Percentiles rank a stretch among this genome's conserved stretches.
These are phyloP conservation scores for Colletotrichum musicola DNA, from an alignment of 2,329 filamentous ascomycete genomes.

Conservation along the genomic window DNA sequence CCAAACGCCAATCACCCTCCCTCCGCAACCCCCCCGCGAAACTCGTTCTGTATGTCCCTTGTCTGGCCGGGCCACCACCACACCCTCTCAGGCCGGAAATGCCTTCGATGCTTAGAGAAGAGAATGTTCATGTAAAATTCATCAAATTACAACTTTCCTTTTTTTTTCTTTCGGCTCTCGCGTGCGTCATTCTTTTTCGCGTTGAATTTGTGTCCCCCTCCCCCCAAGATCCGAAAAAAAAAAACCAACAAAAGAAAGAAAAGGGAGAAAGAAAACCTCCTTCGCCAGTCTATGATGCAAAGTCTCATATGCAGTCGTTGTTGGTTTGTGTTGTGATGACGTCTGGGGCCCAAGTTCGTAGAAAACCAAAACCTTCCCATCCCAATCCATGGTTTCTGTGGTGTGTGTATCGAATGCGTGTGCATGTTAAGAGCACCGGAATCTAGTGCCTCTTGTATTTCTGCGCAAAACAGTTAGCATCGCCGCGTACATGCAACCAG, in stretches of 20 bases:
- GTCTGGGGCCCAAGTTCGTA: not conserved
- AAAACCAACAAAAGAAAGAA: not conserved
- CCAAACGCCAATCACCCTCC: no score
- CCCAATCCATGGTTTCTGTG: constrained; percentile 20
- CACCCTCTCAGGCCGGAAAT: no score
- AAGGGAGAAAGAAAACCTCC: constrained; percentile 14
- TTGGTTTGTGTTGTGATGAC: not conserved
- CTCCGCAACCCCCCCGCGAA: no score
- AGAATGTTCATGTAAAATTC: not conserved
- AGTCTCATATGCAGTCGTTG: constrained; percentile 34
- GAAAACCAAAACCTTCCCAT: not conserved
- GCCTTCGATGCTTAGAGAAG: no score
- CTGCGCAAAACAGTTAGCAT: constrained; percentile 46
- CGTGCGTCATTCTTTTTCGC: no score
- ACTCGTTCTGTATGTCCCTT: no score
- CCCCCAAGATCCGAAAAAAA: not conserved
- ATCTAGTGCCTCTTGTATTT: constrained; percentile 63
- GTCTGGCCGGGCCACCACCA: not conserved
- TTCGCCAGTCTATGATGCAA: constrained; percentile 42
- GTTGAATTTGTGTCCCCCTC: no score
- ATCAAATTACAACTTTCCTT: not conserved
- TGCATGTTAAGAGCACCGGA: not conserved
- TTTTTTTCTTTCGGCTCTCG: not conserved
- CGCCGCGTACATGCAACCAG: not conserved
- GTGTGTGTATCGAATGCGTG: constrained; percentile 2